These are phyloP conservation scores for Ustulina deusta DNA, from an alignment of 2,329 filamentous ascomycete species.

Conservation along the genomic window DNA sequence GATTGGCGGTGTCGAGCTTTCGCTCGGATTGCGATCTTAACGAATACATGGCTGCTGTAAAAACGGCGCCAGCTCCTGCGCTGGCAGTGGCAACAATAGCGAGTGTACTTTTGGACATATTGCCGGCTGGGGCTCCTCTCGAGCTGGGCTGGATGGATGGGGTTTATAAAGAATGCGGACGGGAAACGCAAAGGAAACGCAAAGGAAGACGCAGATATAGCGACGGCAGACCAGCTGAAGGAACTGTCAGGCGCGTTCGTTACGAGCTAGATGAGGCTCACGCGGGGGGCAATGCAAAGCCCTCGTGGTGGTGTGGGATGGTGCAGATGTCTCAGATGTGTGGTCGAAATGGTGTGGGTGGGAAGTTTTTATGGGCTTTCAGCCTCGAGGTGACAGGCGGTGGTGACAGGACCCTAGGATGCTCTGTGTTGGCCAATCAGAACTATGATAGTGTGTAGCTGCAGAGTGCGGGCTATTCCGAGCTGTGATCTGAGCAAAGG, in stretches of 20 bases:
- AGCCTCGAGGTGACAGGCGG: conserved; percentile 40
- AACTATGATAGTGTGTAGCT: not conserved
- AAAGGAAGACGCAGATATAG: conserved; percentile 14
- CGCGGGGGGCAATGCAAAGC: conserved; percentile 43
- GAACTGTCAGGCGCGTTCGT: conserved; percentile 44
- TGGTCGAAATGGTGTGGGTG: conserved; percentile 22
- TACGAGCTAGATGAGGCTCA: conserved; percentile 47
- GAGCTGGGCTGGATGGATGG: conserved; percentile 34
- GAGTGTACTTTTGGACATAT: conserved; percentile 83
- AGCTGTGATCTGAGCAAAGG: not conserved
- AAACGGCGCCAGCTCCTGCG: conserved; percentile 79
- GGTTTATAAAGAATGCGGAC: conserved; percentile 41
- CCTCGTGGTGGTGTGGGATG: conserved; percentile 49
- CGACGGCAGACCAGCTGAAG: conserved; percentile 36
- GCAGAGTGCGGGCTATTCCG: conserved; percentile 14
- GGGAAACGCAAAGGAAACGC: conserved; percentile 13
- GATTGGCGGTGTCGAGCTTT: conserved; percentile 54
- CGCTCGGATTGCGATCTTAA: conserved; percentile 59
- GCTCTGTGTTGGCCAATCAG: not conserved
- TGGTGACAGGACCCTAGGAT: conserved; percentile 7
- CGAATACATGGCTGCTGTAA: conserved; percentile 76
- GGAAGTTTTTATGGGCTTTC: conserved; percentile 35
- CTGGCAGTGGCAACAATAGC: conserved; percentile 81
- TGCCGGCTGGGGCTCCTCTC: conserved; percentile 45
- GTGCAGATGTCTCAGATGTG: conserved; percentile 42